A percentile compares a stretch with the other conserved stretches of the same genome.
Evolutionary conservation across 768 basidiomycete genomes (phyloP).

Genomic region (Naganishia kalamii): DNA sequence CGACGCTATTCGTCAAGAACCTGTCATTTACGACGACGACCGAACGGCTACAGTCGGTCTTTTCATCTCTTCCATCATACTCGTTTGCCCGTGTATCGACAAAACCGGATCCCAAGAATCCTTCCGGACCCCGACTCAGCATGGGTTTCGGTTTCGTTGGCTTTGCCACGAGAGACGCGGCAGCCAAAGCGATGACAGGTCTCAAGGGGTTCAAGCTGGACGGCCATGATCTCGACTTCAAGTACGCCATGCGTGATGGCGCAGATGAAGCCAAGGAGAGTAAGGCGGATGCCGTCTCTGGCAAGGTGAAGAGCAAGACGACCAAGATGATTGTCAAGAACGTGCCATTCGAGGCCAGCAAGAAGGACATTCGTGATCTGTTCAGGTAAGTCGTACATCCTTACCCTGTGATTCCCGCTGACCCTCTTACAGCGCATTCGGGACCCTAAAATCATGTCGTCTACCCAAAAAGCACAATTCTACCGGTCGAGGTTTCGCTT

Average conservation of each 20-base stretch:
- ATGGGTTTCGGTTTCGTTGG: slow-evolving; percentile 98
- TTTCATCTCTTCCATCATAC: slow-evolving; percentile 70
- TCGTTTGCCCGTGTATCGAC: slow-evolving; percentile 83
- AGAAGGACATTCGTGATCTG: slow-evolving; percentile 81
- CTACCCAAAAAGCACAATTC: slow-evolving; percentile 81
- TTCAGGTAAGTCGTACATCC: slow-evolving; percentile 61
- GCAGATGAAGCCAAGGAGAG: slow-evolving; percentile 53
- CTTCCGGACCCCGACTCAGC: slow-evolving; percentile 58
- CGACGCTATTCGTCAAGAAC: slow-evolving; percentile 92
- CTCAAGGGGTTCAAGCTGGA: slow-evolving; percentile 78
- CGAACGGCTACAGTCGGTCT: slow-evolving; percentile 62
- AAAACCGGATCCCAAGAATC: slow-evolving; percentile 75
- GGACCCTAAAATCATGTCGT: slow-evolving; percentile 87
- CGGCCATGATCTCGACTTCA: slow-evolving; percentile 74
- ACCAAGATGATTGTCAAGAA: slow-evolving; percentile 99
- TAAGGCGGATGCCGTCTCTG: slow-evolving; percentile 48
- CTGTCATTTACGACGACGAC: slow-evolving; percentile 84
- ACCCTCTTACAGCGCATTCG: slow-evolving; percentile 61
- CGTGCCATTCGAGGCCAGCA: slow-evolving; percentile 89
- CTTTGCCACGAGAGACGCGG: slow-evolving; percentile 68
- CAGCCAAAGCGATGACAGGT: slow-evolving; percentile 65
- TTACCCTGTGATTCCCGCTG: background rate
- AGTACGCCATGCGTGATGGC: slow-evolving; percentile 74
- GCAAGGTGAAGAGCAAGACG: slow-evolving; percentile 56
- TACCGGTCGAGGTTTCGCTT: slow-evolving; percentile 76